Evolutionary conservation across 1,139 yeast genomes (phyloP), one percentile per base, ranked within the genome.

Genomic region (Hyphopichia fennica): DNA sequence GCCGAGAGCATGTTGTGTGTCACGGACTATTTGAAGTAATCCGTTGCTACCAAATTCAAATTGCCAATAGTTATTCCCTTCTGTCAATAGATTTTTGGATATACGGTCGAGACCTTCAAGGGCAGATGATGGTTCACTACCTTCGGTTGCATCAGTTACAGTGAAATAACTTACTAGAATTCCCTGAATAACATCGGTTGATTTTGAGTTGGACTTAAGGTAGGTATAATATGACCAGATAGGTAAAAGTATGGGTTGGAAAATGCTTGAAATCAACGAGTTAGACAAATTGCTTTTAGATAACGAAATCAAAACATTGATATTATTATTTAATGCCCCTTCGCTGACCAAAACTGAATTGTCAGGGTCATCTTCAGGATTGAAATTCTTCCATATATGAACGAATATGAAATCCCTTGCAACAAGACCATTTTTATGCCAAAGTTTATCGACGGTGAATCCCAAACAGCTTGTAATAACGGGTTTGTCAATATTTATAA

Each of bases 221-320:
- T 77, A 85, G 27, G 78, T 60, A 32, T 74, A 65, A 52, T 84
- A 82, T 1, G 78, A 68, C 96, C 96, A 89, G 17, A 88, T 44
- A 1, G 75, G 57, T 35, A 73, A 47, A 31, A 75, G 34, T 23
- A 84, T 64, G 1, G 77, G 82, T 14, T 61, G 50, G 40, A 82
- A 69, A 4, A 82, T 47, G 8, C 62, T 68, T 17, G 50, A 49
- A 15, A 77, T 52, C 8, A 87, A 60, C 2, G 74, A 77, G 0
- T 59, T 51, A 1, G 75, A 53, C n/a, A 69, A 60, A 2, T 74
- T 69, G 47, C 76, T 80, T 52, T 81, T 81, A 0, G 85, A 65
- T 11, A 88, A 53, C 0, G 93, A 81, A 1, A 85, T 64, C 14
- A 85, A 53, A 0, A 84, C 89, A 57, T 84, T 84, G n/a, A 86